These are phyloP conservation scores for Eutypa lata DNA, from an alignment of 2,329 filamentous ascomycete genomes.

Conservation along the genomic window DNA sequence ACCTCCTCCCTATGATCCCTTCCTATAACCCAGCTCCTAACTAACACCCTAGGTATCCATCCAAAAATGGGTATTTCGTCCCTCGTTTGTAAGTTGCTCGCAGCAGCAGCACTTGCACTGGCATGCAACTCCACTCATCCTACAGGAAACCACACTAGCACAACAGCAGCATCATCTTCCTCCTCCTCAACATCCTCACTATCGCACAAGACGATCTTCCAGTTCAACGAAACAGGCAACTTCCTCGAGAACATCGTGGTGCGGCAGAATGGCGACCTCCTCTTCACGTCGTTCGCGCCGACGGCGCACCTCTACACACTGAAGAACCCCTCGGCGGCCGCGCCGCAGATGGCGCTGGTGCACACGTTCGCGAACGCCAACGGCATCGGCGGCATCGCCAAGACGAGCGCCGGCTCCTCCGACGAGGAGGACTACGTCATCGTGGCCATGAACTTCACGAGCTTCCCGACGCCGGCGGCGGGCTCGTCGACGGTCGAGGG, in stretches of 20 bases:
- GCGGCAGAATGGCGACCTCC: constrained; percentile 27
- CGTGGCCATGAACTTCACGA: constrained; percentile 9
- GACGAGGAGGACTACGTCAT: constrained; percentile 10
- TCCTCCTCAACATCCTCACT: no score
- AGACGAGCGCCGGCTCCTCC: constrained; percentile 20
- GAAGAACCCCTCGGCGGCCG: constrained; percentile 20
- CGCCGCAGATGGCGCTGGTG: constrained; percentile 19
- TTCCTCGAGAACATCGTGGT: constrained; percentile 33
- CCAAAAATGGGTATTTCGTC: no score
- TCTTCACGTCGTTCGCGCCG: constrained; percentile 28
- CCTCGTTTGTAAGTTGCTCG: no score
- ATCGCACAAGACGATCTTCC: constrained; percentile 12
- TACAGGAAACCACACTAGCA: no score
- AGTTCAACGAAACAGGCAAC: constrained; percentile 15
- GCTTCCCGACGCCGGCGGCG: constrained; percentile 7
- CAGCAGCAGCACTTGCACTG: no score
- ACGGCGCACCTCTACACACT: constrained; percentile 24
- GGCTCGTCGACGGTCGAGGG: constrained; percentile 16
- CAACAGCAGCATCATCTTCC: no score
- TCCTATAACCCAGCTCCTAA: no score
- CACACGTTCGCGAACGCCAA: constrained; percentile 25
- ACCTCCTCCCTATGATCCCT: no score
- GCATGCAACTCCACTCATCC: no score
- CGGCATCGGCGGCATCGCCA: constrained; percentile 29
- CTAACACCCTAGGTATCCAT: no score